Evolutionary conservation across 768 basidiomycete species (phyloP).

Genomic region (Lactarius indigo): DNA sequence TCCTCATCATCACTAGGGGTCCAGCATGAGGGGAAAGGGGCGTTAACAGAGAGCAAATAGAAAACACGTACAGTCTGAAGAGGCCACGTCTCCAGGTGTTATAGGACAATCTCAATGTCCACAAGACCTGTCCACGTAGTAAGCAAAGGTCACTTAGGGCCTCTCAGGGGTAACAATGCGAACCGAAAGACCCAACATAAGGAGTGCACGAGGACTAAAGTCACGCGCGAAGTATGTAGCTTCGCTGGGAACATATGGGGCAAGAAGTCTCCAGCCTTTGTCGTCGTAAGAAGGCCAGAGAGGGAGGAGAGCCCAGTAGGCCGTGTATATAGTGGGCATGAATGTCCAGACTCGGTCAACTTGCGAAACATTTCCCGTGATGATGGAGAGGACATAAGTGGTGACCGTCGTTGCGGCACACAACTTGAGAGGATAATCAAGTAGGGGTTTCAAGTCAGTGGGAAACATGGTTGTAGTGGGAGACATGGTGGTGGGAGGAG

Average conservation of each 20-base stretch:
- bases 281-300: slow-evolving; percentile 39
- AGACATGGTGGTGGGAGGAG: background rate
- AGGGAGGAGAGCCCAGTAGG: slow-evolving; percentile 78
- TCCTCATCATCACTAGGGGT: slow-evolving; percentile 71
- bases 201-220: slow-evolving; percentile 65
- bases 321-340: slow-evolving; percentile 76
- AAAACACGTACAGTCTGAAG: slow-evolving; percentile 55
- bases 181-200: slow-evolving; percentile 72
- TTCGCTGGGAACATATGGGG: slow-evolving; percentile 53
- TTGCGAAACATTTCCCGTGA: slow-evolving; percentile 80
- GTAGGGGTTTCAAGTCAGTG: background rate
- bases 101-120: slow-evolving; percentile 72
- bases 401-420: slow-evolving; percentile 45
- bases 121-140: slow-evolving; percentile 36
- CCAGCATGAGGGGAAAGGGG: background rate
- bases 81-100: slow-evolving; percentile 85
- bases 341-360: slow-evolving; percentile 80
- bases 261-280: slow-evolving; percentile 40
- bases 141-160: background rate
- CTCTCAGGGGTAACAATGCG: slow-evolving; percentile 26
- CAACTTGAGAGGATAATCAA: slow-evolving; percentile 59
- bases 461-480: background rate
- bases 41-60: background rate
- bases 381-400: slow-evolving; percentile 57
- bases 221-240: slow-evolving; percentile 37